phyloP scores from a whole-genome alignment of 2,329 filamentous ascomycete genomes.

The Colletotrichum godetiae region DNA sequence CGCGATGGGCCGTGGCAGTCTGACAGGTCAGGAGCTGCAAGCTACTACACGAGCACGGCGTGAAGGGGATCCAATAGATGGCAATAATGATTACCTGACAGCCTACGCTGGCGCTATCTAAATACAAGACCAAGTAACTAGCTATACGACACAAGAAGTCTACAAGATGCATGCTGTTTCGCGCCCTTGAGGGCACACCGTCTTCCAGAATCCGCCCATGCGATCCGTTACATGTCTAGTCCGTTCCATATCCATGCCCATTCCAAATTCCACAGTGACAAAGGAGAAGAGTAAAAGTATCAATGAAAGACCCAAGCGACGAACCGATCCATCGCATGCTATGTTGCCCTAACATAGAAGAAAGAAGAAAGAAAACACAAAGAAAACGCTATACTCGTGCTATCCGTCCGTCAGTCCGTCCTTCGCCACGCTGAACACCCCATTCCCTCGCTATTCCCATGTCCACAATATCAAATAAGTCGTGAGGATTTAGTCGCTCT shows the following conservation, averaged over 20 bases:
- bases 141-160: conserved; percentile 24
- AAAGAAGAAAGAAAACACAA: conserved; percentile 6
- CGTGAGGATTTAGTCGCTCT: conserved; percentile 20
- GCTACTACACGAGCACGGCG: neutral
- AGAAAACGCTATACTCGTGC: neutral
- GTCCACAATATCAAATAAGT: neutral
- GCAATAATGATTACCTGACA: conserved; percentile 1
- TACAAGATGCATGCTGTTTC: conserved; percentile 30
- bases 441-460: neutral
- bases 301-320: conserved; percentile 15
- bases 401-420: neutral
- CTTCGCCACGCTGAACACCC: neutral
- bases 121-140: neutral
- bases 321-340: neutral
- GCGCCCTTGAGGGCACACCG: conserved; percentile 28
- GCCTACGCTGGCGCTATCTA: conserved; percentile 15
- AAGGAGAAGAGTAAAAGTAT: conserved; percentile 1
- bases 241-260: conserved; percentile 9
- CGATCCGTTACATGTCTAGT: conserved; percentile 31
- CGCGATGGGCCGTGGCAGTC: neutral
- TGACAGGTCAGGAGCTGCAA: no score
- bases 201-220: conserved; percentile 24
- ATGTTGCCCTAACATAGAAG: neutral
- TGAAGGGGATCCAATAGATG: neutral
- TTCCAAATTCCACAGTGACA: neutral